Evolutionary conservation across 78 protist genomes (phyloP), one percentile per base, ranked within the genome.

Genomic region (Pigoraptor vietnamica): DNA sequence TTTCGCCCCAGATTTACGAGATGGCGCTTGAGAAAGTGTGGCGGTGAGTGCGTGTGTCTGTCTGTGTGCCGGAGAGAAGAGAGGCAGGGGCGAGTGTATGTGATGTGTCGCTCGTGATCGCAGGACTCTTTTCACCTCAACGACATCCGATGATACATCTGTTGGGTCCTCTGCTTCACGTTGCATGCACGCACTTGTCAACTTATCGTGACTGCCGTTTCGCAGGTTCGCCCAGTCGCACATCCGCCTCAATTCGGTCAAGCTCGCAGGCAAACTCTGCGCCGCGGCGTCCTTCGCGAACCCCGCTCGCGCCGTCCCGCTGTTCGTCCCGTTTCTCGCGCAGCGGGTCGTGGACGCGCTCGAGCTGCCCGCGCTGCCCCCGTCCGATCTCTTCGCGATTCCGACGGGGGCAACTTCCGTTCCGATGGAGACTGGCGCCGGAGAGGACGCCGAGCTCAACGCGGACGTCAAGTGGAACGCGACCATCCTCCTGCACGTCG

Each of bases 241-340:
- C 32, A 89, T 91, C 23, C 89, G 39, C 9, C 9, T 91, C 55
- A 82, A 82, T 10, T 88, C 93, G 19, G 24, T 86, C 39, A 91
- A 91, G 81, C 89, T 81, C 24, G 48, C 34, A 23, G 93, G 90
- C 2, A 35, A 86, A 9, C n/a, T 91, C 37, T 82, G 89, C 81
- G 89, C 39, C 10, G 88, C 93, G 24, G 89, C 67, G 24, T 2
- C 40, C 39, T 14, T 21, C 34, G n/a, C 88, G 39, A 10, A 23
- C 21, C 93, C 93, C 24, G 40, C 29, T 1, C 2, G 9, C 23
- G 81, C 36, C 24, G 33, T 91, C 32, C 23, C 37, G 35, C 14
- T 21, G 36, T 40, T 91, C 37, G 29, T 86, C 23, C 93, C 93
- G 6, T 37, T 2, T 39, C 40, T 86, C 33, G 2, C 67, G 67